These are phyloP conservation scores for Pestalotiopsis sp. DNA, from an alignment of 2,329 filamentous ascomycete genomes.

Conservation along the genomic window DNA sequence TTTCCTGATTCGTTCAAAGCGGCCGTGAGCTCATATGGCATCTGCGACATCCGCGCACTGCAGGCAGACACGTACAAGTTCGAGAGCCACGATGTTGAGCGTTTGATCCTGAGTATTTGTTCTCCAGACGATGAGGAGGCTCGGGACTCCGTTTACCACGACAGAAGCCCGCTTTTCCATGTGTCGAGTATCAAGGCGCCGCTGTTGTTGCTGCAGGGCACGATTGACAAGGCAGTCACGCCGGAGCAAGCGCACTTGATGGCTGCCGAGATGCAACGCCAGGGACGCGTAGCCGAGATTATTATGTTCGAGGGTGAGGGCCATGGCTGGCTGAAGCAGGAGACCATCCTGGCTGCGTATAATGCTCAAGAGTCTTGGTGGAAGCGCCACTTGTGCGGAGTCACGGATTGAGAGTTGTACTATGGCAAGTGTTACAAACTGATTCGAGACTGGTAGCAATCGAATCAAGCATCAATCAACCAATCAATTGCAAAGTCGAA, in stretches of 20 bases:
- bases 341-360: background rate
- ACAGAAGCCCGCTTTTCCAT: background rate
- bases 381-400: background rate
- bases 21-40: background rate
- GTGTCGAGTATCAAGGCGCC: background rate
- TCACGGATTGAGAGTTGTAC: background rate
- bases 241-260: background rate
- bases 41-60: background rate
- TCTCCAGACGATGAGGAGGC: background rate
- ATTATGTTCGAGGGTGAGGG: background rate
- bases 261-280: background rate
- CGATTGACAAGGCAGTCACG: background rate
- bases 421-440: too few species aligned
- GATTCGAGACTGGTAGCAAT: too few species aligned
- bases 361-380: background rate
- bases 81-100: background rate
- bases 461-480: too few species aligned
- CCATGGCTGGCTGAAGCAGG: background rate
- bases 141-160: background rate
- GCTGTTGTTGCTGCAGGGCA: background rate
- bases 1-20: background rate
- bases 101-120: background rate
- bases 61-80: constrained; percentile 4
- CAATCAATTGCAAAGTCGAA: too few species aligned
- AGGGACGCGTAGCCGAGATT: background rate